Evolutionary conservation across 2,329 filamentous ascomycete genomes (phyloP), one percentile per base, ranked within the genome.

Genomic region (Atkinsonella texensis): DNA sequence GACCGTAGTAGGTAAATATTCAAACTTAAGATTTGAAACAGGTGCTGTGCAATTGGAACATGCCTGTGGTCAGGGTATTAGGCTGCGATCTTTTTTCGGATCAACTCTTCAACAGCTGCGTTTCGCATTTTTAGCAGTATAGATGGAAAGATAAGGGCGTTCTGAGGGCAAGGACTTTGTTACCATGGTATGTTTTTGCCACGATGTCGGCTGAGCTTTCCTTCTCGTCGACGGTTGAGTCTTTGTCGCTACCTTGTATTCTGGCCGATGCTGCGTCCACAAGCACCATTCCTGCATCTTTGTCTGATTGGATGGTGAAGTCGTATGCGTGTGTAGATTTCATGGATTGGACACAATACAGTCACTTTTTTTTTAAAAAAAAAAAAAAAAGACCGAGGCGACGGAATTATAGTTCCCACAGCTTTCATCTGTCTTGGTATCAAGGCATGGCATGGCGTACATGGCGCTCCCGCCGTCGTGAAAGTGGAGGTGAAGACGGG

Each of bases 151-250:
- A 10, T 12, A 11, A n/a, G n/a, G n/a, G n/a, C 4, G 1, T 49
- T 13, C 66, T 28, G 7, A 28, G 28, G 28, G 7, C 7, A 28
- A 28, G 28, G 28, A 4, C 28, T 28, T 28, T 1, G 28, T 28
- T 28, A 85, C 83, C 82, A 67, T 85, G 77, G 62, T 89, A 85
- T 0, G 83, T 85, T 67, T 88, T 79, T 10, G 85, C 89, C 18
- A 89, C 85, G 55, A 89, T 79, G 63, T 89, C 86, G 11, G 89
- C 85, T 1, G 84, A 76, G 62, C 79, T 88, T 57, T 86, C 81
- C 64, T 90, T 90, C 66, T 89, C 83, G 23, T 59, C 57, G 52
- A 63, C 63, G 5, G 56, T 59, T 2, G 52, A 31, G 33, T 49
- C 40, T 12, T 56, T 2, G 56, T 53, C 0, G 59, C 58, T 2